These are phyloP conservation scores for Globisporangium nagaii DNA, from an alignment of 352 stramenopile genomes.

Conservation along the genomic window DNA sequence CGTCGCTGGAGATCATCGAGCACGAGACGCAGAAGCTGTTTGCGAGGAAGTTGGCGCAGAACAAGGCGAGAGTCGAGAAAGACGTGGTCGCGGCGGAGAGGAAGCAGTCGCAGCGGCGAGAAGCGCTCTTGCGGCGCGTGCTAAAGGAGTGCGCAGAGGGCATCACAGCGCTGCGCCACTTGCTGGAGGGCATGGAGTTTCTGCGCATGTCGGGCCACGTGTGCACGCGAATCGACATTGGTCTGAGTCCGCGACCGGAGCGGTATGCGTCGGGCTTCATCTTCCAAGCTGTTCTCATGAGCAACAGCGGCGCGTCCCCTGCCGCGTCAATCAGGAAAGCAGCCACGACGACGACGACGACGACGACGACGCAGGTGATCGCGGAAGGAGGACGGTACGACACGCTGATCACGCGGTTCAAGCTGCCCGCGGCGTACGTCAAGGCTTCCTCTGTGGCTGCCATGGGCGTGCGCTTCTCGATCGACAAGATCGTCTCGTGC, in stretches of 20 bases:
- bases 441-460: conserved; percentile 66
- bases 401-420: conserved; percentile 74
- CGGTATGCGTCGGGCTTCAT: conserved; percentile 78
- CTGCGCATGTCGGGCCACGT: conserved; percentile 51
- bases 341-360: conserved; percentile 24
- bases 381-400: conserved; percentile 83
- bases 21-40: conserved; percentile 61
- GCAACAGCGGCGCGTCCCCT: conserved; percentile 2
- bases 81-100: conserved; percentile 13
- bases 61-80: conserved; percentile 19
- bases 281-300: conserved; percentile 75
- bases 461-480: conserved; percentile 80
- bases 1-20: conserved; percentile 62
- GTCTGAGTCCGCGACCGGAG: conserved; percentile 67
- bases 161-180: conserved; percentile 45
- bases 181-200: conserved; percentile 74
- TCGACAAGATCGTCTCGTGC: conserved; percentile 83
- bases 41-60: conserved; percentile 28
- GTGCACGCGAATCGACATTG: conserved; percentile 68
- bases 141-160: conserved; percentile 73
- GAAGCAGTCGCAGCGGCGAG: conserved; percentile 66
- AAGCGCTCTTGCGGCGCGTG: conserved; percentile 49
- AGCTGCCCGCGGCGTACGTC: conserved; percentile 71
- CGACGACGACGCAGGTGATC: conserved; percentile 68
- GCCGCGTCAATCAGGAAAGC: conserved; percentile 18